A percentile compares a stretch with the other conserved stretches of the same genome.
Evolutionary conservation across 495 filamentous ascomycete genomes (phyloP).

Genomic region (Xylaria scruposa): DNA sequence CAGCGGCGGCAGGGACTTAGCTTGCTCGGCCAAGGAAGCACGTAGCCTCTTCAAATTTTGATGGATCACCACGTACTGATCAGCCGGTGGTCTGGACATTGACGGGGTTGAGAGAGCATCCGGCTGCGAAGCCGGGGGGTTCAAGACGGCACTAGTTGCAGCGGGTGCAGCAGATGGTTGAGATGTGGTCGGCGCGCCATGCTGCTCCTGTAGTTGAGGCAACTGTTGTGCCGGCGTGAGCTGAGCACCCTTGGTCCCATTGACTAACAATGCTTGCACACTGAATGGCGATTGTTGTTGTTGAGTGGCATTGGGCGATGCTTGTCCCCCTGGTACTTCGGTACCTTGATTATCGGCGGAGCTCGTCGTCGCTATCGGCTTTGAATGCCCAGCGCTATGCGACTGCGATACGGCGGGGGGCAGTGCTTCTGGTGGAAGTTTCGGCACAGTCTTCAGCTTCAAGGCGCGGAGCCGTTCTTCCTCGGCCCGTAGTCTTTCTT

Average conservation of each 20-base stretch:
- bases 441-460: conserved; percentile 50
- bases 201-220: not conserved
- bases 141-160: not conserved
- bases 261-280: conserved; percentile 21
- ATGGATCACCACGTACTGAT: conserved; percentile 73
- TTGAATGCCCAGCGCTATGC: conserved; percentile 13
- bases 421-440: conserved; percentile 40
- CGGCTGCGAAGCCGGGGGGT: not conserved
- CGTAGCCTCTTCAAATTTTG: conserved; percentile 75
- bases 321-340: not conserved
- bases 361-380: not conserved
- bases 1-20: conserved; percentile 52
- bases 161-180: conserved; percentile 24
- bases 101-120: not conserved
- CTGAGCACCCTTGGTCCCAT: conserved; percentile 27
- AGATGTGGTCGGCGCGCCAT: not conserved
- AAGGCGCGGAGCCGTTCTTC: conserved; percentile 50
- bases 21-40: conserved; percentile 58
- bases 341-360: not conserved
- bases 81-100: conserved; percentile 25
- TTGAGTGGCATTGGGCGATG: conserved; percentile 16
- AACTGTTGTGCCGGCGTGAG: conserved; percentile 27
- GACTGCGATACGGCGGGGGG: not conserved
- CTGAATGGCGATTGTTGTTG: conserved; percentile 26
- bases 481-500: conserved; percentile 50